Evolutionary conservation across 139 green algal species (phyloP).

Genomic region (Picochlorum sp.): DNA sequence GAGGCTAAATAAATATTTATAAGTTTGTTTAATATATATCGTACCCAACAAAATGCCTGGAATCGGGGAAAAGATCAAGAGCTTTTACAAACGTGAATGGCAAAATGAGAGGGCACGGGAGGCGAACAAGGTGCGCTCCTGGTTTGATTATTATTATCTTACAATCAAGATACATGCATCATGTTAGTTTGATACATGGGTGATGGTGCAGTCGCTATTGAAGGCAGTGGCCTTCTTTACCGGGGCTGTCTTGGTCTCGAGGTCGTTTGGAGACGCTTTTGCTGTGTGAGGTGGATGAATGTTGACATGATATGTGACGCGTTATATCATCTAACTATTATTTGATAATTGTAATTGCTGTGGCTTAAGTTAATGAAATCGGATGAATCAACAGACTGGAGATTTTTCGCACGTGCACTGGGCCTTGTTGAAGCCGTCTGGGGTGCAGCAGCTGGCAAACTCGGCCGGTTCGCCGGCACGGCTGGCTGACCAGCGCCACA

Average conservation of each 20-base stretch:
- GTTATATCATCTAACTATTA: too few species aligned
- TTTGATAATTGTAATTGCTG: background rate
- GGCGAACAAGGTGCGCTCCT: slow-evolving; percentile 21
- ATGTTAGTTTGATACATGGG: background rate
- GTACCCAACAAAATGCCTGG: background rate
- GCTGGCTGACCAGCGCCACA: slow-evolving; percentile 48
- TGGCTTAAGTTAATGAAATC: background rate
- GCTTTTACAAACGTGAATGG: slow-evolving; percentile 10
- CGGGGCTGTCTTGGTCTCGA: slow-evolving; percentile 19
- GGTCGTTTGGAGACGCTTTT: slow-evolving; percentile 29
- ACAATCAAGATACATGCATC: background rate
- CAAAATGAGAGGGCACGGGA: slow-evolving; percentile 3
- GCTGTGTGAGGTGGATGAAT: background rate
- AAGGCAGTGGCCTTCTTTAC: slow-evolving; percentile 30
- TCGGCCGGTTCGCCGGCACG: slow-evolving; percentile 1
- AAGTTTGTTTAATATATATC: background rate
- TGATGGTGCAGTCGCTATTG: slow-evolving; percentile 14
- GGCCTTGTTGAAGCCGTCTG: slow-evolving; percentile 22
- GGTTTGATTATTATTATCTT: too few species aligned
- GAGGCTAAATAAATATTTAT: background rate
- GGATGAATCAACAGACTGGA: slow-evolving; percentile 1
- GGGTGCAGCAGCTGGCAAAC: slow-evolving; percentile 21
- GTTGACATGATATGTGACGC: background rate
- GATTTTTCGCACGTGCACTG: slow-evolving; percentile 25
- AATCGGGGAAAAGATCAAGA: background rate